Evolutionary conservation across 148 eudicot species (phyloP), one percentile per base, ranked within the genome.

Genomic region (Cornus florida): DNA sequence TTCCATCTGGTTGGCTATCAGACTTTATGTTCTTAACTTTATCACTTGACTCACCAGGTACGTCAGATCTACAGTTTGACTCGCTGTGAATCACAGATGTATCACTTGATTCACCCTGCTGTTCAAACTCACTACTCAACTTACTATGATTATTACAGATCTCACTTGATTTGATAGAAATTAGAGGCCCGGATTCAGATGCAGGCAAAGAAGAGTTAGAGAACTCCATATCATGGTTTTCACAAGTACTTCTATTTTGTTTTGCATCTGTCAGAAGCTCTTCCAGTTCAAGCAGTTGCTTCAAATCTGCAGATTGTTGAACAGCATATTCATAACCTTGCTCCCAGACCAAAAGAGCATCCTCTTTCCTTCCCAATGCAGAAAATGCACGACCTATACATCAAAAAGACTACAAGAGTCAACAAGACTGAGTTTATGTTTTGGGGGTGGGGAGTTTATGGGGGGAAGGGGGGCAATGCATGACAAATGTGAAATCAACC

Each of bases 251-350:
- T 77, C 33, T 83, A 78, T 80, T 87, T 73, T 83, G 80, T 75
- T 86, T 91, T 75, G 86, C 88, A 69, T 53, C 75, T 72, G 72
- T 73, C 68, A 96, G 73, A 82, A 96, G 90, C 84, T 93, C 98
- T 86, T 93, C 97, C 83, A 96, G 83, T 85, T 96, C 99, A 60
- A 96, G 77, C 79, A 96, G 80, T 80, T 89, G 99, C 85, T 92
- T 92, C 77, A 96, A 77, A 90, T 93, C 99, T 38, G 97, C 74
- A 70, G 94, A 87, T 82, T 92, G 94, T 76, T 73, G 77, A 82
- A 92, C 86, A 77, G 98, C 98, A 78, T 84, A 83, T 64, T 93
- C 92, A 83, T 93, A 89, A 31, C 99, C 99, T 83, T 92, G 90
- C 84, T 90, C 92, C 98, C 98, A 96, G 82, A 93, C 91, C 72